Conservation (phyloP, 1,284 basidiomycete genomes). For the Leccinum colubrinum region DNA sequence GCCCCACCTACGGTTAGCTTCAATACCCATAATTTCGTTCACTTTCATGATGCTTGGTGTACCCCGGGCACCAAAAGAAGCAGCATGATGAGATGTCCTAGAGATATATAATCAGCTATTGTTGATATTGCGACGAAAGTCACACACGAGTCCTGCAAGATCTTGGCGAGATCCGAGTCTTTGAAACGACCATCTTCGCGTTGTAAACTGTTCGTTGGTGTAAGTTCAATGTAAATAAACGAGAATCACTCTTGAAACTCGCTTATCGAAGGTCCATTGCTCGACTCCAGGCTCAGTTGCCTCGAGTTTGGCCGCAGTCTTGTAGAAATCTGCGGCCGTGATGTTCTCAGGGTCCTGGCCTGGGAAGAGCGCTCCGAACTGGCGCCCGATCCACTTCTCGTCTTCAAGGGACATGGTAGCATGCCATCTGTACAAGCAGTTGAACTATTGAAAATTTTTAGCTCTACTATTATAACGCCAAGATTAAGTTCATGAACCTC, state of each 20-base stretch:
- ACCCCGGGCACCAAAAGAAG: constrained; percentile 75
- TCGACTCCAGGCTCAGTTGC: constrained; percentile 44
- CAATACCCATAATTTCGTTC: constrained; percentile 82
- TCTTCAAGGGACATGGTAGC: constrained; percentile 69
- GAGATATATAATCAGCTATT: constrained; percentile 1
- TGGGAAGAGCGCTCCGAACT: constrained; percentile 53
- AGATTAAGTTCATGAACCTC: constrained; percentile 45
- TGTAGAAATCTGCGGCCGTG: constrained; percentile 59
- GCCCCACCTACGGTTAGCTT: constrained; percentile 77
- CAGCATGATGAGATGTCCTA: constrained; percentile 74
- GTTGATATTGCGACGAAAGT: background rate
- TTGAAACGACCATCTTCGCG: constrained; percentile 64
- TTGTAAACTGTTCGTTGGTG: constrained; percentile 42
- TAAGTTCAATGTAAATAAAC: constrained; percentile 1
- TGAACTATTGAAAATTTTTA: constrained; percentile 52
- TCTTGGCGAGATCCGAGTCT: constrained; percentile 67
- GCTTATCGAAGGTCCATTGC: constrained; percentile 71
- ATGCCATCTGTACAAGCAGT: constrained; percentile 83
- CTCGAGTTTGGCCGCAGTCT: constrained; percentile 41
- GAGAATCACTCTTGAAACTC: constrained; percentile 15
- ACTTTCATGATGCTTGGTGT: constrained; percentile 74
- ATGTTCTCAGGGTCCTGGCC: constrained; percentile 53
- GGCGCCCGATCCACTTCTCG: constrained; percentile 59
- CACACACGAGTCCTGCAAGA: constrained; percentile 68
- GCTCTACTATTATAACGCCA: constrained; percentile 1